A percentile compares a stretch with the other conserved stretches of the same genome.
phyloP scores from a whole-genome alignment of 108 stramenopile species.

The Fragilariopsis cylindrus region DNA sequence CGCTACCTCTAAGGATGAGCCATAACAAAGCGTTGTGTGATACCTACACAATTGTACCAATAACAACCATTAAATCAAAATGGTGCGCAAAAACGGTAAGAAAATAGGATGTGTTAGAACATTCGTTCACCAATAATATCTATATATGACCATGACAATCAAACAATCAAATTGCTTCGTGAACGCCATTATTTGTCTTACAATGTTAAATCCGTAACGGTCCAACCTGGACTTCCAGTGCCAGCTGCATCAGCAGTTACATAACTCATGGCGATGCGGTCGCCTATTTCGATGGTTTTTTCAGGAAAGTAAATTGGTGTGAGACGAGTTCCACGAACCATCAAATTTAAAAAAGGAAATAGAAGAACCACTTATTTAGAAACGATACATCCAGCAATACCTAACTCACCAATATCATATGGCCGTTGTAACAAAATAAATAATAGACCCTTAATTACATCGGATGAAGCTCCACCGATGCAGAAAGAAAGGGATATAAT shows the following conservation, averaged over 20 bases:
- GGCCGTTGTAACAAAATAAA: conserved; percentile 55
- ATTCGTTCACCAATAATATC: too few species aligned
- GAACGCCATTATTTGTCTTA: not conserved
- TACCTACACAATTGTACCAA: not conserved
- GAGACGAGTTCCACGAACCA: too few species aligned
- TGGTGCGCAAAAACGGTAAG: too few species aligned
- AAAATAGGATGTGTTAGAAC: not conserved
- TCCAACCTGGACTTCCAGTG: conserved; percentile 13
- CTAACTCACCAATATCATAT: conserved; percentile 56
- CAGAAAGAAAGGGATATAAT: conserved; percentile 46
- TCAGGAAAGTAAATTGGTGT: too few species aligned
- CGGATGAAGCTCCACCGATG: conserved; percentile 57
- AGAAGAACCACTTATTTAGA: not conserved
- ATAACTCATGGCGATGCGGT: conserved; percentile 45
- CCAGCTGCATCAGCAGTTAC: not conserved
- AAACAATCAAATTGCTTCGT: not conserved
- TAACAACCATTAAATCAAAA: too few species aligned
- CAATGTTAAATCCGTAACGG: conserved; percentile 16
- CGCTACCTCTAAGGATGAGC: conserved; percentile 57
- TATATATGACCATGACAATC: not conserved
- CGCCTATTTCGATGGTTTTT: conserved; percentile 2
- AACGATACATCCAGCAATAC: too few species aligned
- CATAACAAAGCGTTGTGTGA: conserved; percentile 1
- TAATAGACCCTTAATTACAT: conserved; percentile 60
- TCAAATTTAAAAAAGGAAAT: not conserved